Conservation (phyloP, 208 protist genomes). For the Eutreptiella sp. region DNA sequence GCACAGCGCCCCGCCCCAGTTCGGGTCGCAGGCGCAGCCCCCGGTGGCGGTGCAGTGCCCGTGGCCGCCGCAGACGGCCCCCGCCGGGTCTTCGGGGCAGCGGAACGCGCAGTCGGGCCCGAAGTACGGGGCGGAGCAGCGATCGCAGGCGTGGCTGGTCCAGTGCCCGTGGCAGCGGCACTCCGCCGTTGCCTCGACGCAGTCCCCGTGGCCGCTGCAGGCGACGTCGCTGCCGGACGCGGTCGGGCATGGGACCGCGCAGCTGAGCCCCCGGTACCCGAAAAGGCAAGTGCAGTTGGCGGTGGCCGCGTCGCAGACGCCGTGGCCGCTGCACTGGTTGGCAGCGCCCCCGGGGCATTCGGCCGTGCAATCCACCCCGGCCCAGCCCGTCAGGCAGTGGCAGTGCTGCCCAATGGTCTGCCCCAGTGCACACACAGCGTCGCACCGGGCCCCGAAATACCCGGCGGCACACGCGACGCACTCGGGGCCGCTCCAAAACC, state of each 20-base stretch:
- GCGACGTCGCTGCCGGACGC: not conserved
- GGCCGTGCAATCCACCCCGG: too few relatives aligned
- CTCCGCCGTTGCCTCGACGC: not conserved
- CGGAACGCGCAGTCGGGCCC: too few relatives aligned
- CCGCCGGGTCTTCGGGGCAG: too few relatives aligned
- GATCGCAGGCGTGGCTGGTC: not conserved
- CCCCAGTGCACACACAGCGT: not conserved
- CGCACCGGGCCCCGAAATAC: conserved; percentile 16
- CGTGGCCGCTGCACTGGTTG: conserved; percentile 13
- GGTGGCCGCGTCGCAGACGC: conserved; percentile 15
- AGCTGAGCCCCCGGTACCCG: not conserved
- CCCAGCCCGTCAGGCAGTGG: conserved; percentile 9
- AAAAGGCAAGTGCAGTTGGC: conserved; percentile 2
- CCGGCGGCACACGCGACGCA: conserved; percentile 14
- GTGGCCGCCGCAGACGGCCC: too few relatives aligned
- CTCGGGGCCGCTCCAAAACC: conserved; percentile 3
- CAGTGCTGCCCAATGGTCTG: conserved; percentile 15
- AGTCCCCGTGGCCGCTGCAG: conserved; percentile 2
- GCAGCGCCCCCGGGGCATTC: conserved; percentile 25
- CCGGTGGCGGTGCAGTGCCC: conserved; percentile 17
- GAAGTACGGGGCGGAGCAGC: too few relatives aligned
- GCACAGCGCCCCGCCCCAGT: conserved; percentile 15
- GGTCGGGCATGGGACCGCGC: not conserved
- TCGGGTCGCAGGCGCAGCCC: conserved; percentile 11
- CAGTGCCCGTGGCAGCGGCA: not conserved